Percentiles rank a stretch among this genome's conserved stretches.
These are phyloP conservation scores for Ascochyta koolunga DNA, from an alignment of 2,329 filamentous ascomycete genomes.

Conservation along the genomic window DNA sequence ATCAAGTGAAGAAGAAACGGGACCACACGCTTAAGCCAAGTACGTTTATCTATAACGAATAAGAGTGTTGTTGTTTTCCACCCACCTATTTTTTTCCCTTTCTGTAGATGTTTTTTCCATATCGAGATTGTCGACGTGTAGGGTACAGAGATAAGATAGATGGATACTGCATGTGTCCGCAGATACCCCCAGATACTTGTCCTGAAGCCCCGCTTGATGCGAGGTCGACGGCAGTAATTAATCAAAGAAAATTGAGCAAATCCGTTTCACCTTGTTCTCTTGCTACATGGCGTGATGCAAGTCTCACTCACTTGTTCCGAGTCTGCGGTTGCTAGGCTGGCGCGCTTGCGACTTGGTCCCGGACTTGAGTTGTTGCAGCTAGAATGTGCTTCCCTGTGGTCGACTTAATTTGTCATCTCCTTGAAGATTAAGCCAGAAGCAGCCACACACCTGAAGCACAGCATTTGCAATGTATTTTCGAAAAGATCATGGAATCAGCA, in stretches of 20 bases:
- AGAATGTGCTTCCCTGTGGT: too few species aligned
- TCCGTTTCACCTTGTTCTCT: background rate
- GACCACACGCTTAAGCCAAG: conserved; percentile 6
- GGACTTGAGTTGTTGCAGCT: too few species aligned
- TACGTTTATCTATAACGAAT: conserved; percentile 41
- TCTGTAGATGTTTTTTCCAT: conserved; percentile 19
- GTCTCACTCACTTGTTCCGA: too few species aligned
- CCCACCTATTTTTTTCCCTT: conserved; percentile 30
- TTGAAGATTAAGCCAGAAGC: background rate
- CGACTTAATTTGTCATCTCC: too few species aligned
- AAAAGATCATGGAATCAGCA: background rate
- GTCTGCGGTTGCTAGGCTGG: too few species aligned
- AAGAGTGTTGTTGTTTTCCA: conserved; percentile 40
- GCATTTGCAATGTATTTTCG: background rate
- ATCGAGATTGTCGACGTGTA: conserved; percentile 10
- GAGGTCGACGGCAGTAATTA: conserved; percentile 5
- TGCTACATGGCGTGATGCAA: too few species aligned
- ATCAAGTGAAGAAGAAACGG: conserved; percentile 1
- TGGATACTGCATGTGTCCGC: background rate
- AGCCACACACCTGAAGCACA: too few species aligned
- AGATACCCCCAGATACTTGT: conserved; percentile 14
- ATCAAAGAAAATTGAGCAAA: conserved; percentile 7
- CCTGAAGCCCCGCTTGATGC: background rate
- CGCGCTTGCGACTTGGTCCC: too few species aligned
- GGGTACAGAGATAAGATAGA: conserved; percentile 2